A percentile compares a stretch with the other conserved stretches of the same genome.
Evolutionary conservation across 2,329 filamentous ascomycete species (phyloP).

Genomic region (Aspergillus clavatus): DNA sequence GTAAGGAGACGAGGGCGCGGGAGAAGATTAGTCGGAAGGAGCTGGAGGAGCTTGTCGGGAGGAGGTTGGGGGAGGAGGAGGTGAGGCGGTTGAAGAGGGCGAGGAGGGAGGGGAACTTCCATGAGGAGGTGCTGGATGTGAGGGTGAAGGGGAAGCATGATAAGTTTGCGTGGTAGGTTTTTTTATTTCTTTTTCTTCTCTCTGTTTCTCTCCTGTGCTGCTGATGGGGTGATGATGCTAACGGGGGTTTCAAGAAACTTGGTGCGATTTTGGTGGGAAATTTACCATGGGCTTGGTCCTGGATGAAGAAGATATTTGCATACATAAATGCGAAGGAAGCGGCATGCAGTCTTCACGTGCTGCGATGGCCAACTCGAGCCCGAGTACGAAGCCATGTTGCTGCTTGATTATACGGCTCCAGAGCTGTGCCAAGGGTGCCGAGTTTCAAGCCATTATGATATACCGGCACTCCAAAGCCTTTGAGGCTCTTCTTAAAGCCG

Average conservation of each 20-base stretch:
- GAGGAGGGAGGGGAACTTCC: conserved; percentile 79
- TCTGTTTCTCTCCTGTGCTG: conserved; percentile 14
- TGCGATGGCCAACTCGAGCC: neutral
- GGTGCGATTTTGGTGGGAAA: too few species aligned
- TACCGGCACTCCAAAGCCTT: too few species aligned
- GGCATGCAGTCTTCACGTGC: neutral
- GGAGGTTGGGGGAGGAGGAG: conserved; percentile 76
- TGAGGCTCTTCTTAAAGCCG: too few species aligned
- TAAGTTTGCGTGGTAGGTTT: conserved; percentile 55
- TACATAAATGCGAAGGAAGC: neutral
- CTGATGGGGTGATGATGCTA: too few species aligned
- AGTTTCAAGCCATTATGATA: too few species aligned
- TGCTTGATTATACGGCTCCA: too few species aligned
- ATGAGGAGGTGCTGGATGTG: conserved; percentile 78
- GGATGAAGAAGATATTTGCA: neutral
- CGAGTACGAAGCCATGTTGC: neutral
- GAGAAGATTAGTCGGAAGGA: conserved; percentile 84
- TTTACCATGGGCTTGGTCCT: too few species aligned
- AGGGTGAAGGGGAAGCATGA: conserved; percentile 93
- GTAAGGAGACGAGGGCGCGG: conserved; percentile 75
- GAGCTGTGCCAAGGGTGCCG: too few species aligned
- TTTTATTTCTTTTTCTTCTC: conserved; percentile 10
- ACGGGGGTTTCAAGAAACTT: too few species aligned
- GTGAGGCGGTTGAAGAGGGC: conserved; percentile 78
- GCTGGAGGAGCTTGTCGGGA: conserved; percentile 73